phyloP scores from a whole-genome alignment of 192 early-diverging fungal species.

The Backusella sp. region DNA sequence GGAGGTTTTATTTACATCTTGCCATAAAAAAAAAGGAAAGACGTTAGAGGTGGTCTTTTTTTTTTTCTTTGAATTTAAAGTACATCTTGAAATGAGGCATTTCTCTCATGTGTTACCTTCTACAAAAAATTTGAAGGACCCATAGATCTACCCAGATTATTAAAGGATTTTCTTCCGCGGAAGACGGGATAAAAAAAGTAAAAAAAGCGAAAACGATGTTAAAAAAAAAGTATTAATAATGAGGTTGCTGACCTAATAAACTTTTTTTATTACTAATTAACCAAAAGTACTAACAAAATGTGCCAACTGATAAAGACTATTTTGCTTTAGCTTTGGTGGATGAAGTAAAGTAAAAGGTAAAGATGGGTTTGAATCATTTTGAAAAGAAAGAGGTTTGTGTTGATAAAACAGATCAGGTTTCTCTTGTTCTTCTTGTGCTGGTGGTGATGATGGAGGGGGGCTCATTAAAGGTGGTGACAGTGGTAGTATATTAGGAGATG shows the following conservation, averaged over 20 bases:
- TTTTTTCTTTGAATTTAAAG: neutral
- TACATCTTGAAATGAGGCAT: no score
- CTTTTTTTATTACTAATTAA: slow-evolving; percentile 10
- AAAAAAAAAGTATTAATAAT: neutral
- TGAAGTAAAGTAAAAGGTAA: slow-evolving; percentile 23
- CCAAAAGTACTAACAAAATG: slow-evolving; percentile 38
- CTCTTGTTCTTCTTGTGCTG: neutral
- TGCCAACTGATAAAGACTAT: slow-evolving; percentile 21
- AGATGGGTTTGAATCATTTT: neutral
- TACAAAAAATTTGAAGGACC: neutral
- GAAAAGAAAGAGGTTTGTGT: slow-evolving; percentile 19
- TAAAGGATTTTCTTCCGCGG: neutral
- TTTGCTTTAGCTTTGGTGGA: slow-evolving; percentile 2
- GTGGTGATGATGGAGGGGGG: neutral
- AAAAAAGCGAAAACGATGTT: neutral
- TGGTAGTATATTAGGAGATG: neutral
- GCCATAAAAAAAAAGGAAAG: neutral
- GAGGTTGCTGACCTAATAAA: neutral
- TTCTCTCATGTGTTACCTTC: neutral
- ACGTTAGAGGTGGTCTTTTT: neutral
- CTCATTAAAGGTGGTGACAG: neutral
- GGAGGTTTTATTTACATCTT: no score
- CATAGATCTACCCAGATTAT: neutral
- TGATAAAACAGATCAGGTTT: slow-evolving; percentile 19
- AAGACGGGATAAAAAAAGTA: neutral